phyloP scores from a whole-genome alignment of 352 stramenopile genomes.

The Globisporangium carolinianum region DNA sequence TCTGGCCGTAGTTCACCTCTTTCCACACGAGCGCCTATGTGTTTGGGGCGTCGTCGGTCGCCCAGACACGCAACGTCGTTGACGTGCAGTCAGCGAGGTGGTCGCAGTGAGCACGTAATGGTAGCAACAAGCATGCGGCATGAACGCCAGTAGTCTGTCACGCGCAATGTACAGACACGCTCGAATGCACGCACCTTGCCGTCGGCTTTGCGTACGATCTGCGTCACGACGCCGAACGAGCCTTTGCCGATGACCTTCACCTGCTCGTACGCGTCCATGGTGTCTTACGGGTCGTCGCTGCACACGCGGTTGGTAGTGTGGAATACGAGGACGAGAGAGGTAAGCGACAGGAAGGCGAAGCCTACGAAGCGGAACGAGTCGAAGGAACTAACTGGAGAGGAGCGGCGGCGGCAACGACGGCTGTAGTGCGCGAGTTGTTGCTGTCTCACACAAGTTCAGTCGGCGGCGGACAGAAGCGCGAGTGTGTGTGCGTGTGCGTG shows the following conservation, averaged over 20 bases:
- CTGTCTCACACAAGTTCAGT: no score
- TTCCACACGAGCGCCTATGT: constrained; percentile 89
- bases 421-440: no score
- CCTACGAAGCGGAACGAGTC: no score
- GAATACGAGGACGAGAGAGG: no score
- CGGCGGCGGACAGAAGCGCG: no score
- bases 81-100: no score
- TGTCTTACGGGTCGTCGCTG: not conserved
- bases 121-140: no score
- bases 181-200: constrained; percentile 47
- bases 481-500: no score
- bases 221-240: constrained; percentile 88
- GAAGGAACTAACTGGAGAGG: no score
- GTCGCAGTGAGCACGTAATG: no score
- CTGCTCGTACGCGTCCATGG: constrained; percentile 86
- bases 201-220: constrained; percentile 87
- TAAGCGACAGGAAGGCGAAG: no score
- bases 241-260: constrained; percentile 88
- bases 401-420: no score
- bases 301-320: not conserved
- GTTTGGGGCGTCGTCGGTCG: not conserved
- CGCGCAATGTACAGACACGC: not conserved
- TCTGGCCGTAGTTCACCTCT: constrained; percentile 89
- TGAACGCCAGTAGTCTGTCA: not conserved
- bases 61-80: not conserved